Conservation (phyloP, 2,329 filamentous ascomycete species). For the Intubia oerlemansii region DNA sequence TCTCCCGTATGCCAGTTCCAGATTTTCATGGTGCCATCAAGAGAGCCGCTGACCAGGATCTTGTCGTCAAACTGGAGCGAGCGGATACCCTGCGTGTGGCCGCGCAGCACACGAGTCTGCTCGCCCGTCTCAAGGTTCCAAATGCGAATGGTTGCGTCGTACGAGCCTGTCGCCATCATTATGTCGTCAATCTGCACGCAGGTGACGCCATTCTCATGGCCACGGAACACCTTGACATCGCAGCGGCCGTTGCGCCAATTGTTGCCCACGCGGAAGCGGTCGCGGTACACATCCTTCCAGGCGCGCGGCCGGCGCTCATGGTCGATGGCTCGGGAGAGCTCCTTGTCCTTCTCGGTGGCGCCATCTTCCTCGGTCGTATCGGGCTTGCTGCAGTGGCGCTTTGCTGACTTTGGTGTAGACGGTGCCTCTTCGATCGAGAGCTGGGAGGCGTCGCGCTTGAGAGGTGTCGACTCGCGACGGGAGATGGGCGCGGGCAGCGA, state of each 20-base stretch:
- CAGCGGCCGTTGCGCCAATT: constrained; percentile 96
- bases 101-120: constrained; percentile 63
- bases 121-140: constrained; percentile 85
- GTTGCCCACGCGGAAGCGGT: constrained; percentile 78
- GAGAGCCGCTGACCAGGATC: constrained; percentile 74
- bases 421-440: constrained; percentile 9
- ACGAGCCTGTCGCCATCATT: constrained; percentile 74
- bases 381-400: constrained; percentile 1
- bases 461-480: constrained; percentile 8
- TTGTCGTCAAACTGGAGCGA: constrained; percentile 84
- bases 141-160: constrained; percentile 86
- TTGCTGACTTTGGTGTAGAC: constrained; percentile 7
- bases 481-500: constrained; percentile 11
- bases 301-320: constrained; percentile 35
- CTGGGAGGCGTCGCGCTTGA: constrained; percentile 17
- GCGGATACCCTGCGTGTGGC: constrained; percentile 67
- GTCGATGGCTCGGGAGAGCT: constrained; percentile 4
- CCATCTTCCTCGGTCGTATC: too few relatives aligned
- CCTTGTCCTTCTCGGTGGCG: constrained; percentile 5
- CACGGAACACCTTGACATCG: constrained; percentile 63
- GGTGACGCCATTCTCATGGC: constrained; percentile 67
- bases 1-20: constrained; percentile 95
- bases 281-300: constrained; percentile 96
- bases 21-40: constrained; percentile 73
- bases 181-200: constrained; percentile 57